Base-by-base conservation (phyloP, 2,329 filamentous ascomycete genomes). In the Trichoderma sp. region DNA sequence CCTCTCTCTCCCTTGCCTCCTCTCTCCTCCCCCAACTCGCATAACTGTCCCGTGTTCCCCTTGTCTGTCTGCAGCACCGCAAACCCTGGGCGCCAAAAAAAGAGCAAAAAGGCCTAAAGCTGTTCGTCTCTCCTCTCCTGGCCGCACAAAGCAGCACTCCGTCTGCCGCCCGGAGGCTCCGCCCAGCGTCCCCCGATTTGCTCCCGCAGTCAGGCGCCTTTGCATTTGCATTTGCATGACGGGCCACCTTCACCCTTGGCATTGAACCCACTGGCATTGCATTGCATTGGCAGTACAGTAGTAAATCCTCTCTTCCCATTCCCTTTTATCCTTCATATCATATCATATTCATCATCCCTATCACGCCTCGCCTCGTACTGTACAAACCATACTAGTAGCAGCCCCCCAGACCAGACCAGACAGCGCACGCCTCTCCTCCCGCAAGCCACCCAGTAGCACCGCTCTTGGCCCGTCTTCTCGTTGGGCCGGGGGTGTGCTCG, bases 181-280 rank as follows among this genome's bases (percentile, higher is more conserved):
- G 69, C 69, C 59, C 69, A n/a, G 16, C 12, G 41, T 16, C 60
- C 68, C 68, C 75, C 75, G 68, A 76, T 76, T 76, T 41, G 75
- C 69, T 76, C 75, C 75, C 75, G 68, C 69, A 41, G 16, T 76
- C 69, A 74, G 75, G 75, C 69, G 69, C 63, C 75, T 68, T 63
- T 74, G 75, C 60, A 63, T 63, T 31, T 74, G 75, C 60, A 63
- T 63, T 31, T 56, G 50, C 66, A 76, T 68, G 63, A 71, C 59
- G 31, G 50, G 35, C 35, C 35, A 24, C 41, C 16, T 14, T 35
- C 71, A 24, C 41, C 21, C 71, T 33, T 53, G n/a, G 45, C 45
- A 38, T 16, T 16, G 14, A 41, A 53, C 29, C 21, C 29, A 41
- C 31, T 33, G 16, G 35, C 35, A 38, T 38, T 38, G 35, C 35